Base-by-base conservation (phyloP, 2,329 filamentous ascomycete genomes). In the Talaromyces rugulosus region DNA sequence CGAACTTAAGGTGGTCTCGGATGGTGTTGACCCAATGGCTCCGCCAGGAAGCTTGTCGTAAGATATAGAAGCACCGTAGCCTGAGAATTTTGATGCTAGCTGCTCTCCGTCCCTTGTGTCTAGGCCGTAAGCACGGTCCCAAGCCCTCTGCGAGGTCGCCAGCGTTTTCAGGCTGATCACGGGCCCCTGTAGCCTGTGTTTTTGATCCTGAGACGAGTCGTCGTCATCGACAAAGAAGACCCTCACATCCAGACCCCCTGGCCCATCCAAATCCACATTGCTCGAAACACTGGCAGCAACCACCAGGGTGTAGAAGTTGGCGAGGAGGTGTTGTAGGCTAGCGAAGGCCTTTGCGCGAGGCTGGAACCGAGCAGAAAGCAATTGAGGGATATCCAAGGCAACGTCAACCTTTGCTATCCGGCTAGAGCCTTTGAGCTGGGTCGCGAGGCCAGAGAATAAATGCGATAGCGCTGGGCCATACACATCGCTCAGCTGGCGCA, bases 251-350 rank as follows among this genome's bases (percentile, higher is more conserved):
- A 96, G 84, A 28, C 90, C 89, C 53, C 87, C 87, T 0, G 86
- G 82, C 40, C 86, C 85, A 79, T 85, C 80, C 76, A 91, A 72
- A 75, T 90, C 77, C 74, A 88, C 78, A 78, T 78, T 79, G 55
- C 85, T 79, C 66, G 86, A 82, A 12, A 87, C 85, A 65, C 89
- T 91, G n/a, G 91, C 80, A 53, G 87, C 79, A 36, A 89, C 89
- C 61, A 95, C 80, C 56, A 97, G 82, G 69, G 87, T 87, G 81
- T 98, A 98, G 28, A 96, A 72, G 30, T 85, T 85, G 2, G 90
- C 89, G 27, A 97, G 77, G 5, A 94, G 80, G n/a, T 83, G 81
- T 74, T 96, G 92, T 0, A 87, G 84, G n/a, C 82, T 77, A 36
- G 81, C 72, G 83, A 92, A 96, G 18, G 85, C 79, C 53, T 85